Evolutionary conservation across 352 stramenopile species (phyloP).

Genomic region (Plasmopara viticola): DNA sequence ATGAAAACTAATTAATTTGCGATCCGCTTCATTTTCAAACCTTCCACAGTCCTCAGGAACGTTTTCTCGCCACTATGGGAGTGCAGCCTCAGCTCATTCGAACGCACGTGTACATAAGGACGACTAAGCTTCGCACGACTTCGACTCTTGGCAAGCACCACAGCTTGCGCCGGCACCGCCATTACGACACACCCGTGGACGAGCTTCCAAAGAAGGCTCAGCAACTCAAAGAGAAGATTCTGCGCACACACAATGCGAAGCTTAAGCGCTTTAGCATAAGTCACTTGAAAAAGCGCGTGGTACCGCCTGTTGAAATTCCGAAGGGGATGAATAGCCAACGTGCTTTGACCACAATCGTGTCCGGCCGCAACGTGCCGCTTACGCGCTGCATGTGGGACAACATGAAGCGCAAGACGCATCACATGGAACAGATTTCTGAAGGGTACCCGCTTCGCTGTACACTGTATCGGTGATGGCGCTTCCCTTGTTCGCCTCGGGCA

Average conservation of each 20-base stretch:
- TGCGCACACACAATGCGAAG: slow-evolving; percentile 36
- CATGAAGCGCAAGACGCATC: slow-evolving; percentile 31
- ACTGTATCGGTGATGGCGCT: slow-evolving; percentile 22
- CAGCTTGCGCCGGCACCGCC: slow-evolving; percentile 27
- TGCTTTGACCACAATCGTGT: slow-evolving; percentile 29
- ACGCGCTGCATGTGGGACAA: slow-evolving; percentile 41
- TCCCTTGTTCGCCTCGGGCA: too few relatives aligned
- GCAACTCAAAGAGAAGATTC: slow-evolving; percentile 47
- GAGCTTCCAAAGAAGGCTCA: slow-evolving; percentile 28
- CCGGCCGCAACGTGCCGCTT: slow-evolving; percentile 38
- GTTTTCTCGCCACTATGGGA: slow-evolving; percentile 33
- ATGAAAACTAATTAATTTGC: too few relatives aligned
- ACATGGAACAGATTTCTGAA: slow-evolving; percentile 50
- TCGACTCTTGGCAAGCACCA: slow-evolving; percentile 24
- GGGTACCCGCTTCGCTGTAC: slow-evolving; percentile 34
- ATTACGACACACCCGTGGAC: slow-evolving; percentile 19
- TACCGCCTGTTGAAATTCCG: slow-evolving; percentile 38
- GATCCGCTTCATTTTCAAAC: too few relatives aligned
- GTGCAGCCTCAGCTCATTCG: slow-evolving; percentile 32
- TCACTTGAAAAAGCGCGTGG: slow-evolving; percentile 47
- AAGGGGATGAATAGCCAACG: slow-evolving; percentile 37
- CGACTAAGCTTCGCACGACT: slow-evolving; percentile 8
- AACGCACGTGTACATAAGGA: too few relatives aligned
- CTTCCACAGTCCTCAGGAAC: too few relatives aligned
- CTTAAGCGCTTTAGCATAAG: slow-evolving; percentile 43